Evolutionary conservation across 371 early-diverging fungal species (phyloP), one percentile per base, ranked within the genome.

Genomic region (Capillidium rhysosporum): DNA sequence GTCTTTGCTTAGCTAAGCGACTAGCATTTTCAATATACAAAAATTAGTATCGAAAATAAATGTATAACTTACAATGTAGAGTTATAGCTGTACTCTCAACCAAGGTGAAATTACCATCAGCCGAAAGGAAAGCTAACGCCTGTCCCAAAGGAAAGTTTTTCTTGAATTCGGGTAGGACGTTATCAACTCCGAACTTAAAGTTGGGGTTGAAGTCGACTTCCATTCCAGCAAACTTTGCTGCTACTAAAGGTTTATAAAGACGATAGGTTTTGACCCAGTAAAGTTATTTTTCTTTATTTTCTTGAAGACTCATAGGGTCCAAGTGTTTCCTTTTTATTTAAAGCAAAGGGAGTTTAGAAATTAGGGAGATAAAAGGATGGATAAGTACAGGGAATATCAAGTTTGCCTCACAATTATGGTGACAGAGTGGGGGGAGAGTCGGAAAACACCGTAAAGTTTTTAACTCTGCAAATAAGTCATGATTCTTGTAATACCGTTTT

Each of bases 61-160:
- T n/a, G n/a, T n/a, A n/a, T n/a, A n/a, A 23, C n/a, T 65, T 71
- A 77, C 84, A 72, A 67, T 91, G 88, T 81, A 79, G 76, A 45
- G 86, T 85, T 55, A 92, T 92, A 60, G 92, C 92, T 61, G 69
- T 75, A 59, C 79, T 77, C 72, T 91, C 90, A 24, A 18, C 18
- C 7, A 52, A 39, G 16, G 49, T 53, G 57, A 67, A 64, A 44
- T 77, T 82, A 49, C 80, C 84, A 43, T 85, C 81, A 52, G 76
- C 64, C 55, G 75, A 69, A 67, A 82, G 87, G 60, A 87, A 85
- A 47, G 71, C 80, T 34, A 92, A 92, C 58, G 85, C 46, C 44
- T 59, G 55, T 34, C 49, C 57, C 18, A 56, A 34, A 38, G 69
- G 68, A 77, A 82, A 90, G 74, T 88, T 87, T 63, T 72, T 70